Evolutionary conservation across 2,329 filamentous ascomycete species (phyloP), one percentile per base, ranked within the genome.

Genomic region (Fusarium sp.): DNA sequence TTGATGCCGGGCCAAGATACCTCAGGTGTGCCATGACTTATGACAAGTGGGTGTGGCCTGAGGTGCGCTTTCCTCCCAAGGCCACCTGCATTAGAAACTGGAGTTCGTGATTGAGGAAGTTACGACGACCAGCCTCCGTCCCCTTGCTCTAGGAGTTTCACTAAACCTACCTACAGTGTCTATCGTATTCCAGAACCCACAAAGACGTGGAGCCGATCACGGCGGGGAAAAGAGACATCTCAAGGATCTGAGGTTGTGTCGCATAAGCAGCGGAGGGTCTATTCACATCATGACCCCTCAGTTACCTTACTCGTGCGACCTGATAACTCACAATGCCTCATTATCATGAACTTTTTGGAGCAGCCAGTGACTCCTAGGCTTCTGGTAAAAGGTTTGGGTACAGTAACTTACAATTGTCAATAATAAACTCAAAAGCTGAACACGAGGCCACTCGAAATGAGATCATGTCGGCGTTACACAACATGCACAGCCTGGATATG

Each of bases 61-160:
- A 62, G 44, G 17, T 42, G 31, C 40, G 33, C 24, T 57, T 70
- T 65, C 67, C 54, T 55, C 39, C 44, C 50, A 39, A 44, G 52
- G 66, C 51, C 31, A 31, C 33, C 62, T 69, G 67, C 67, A 71
- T 71, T 39, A 36, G 28, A 22, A 43, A 49, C 31, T 44, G 45
- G 58, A 63, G 51, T 65, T 54, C 21, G n/a, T 65, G 45, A 47
- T 59, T 46, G 44, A 56, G 53, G 42, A 40, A 56, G 49, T 50
- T 67, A 43, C 53, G 24, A 46, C 54, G 40, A 47, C 24, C 26
- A 46, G 38, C 53, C 59, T 65, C 42, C 21, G 31, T 64, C 26
- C 51, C 57, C 38, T 46, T 47, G 26, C 44, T 31, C 28, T 42
- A 19, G 31, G 22, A 40, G 39, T 51, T 57, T 62, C 34, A 24